Evolutionary conservation across 2,329 filamentous ascomycete species (phyloP).

Genomic region (Penicillium paneum): DNA sequence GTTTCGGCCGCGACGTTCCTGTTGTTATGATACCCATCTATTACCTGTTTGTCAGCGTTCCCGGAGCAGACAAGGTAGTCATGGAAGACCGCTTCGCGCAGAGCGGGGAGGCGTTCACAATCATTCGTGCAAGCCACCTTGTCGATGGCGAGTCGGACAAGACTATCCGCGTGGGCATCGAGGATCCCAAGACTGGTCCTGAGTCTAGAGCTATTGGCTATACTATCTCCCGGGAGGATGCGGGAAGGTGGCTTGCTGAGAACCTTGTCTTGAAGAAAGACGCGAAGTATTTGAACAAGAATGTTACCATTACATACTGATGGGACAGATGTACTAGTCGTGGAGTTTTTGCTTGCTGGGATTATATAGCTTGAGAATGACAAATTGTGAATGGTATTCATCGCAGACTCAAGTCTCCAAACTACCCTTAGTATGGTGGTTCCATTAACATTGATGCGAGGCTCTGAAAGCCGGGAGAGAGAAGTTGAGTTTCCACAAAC

Average conservation of each 20-base stretch:
- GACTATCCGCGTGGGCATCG: slow-evolving; percentile 23
- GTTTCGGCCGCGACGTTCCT: slow-evolving; percentile 32
- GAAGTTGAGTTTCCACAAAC: no score
- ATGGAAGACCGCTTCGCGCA: slow-evolving; percentile 32
- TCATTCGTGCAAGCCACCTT: slow-evolving; percentile 37
- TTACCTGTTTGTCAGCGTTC: slow-evolving; percentile 28
- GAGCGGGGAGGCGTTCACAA: slow-evolving; percentile 21
- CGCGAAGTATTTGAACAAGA: slow-evolving; percentile 1
- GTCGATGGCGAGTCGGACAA: slow-evolving; percentile 28
- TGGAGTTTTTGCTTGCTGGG: background rate
- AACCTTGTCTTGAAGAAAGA: slow-evolving; percentile 3
- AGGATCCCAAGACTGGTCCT: slow-evolving; percentile 30
- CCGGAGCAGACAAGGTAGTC: slow-evolving; percentile 38
- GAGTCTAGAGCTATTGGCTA: slow-evolving; percentile 33
- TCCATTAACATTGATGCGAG: no score
- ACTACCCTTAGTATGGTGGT: background rate
- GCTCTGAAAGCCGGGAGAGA: no score
- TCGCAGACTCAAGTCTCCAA: no score
- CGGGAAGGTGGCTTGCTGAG: slow-evolving; percentile 20
- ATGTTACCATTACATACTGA: slow-evolving; percentile 6
- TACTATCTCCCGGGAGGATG: slow-evolving; percentile 35
- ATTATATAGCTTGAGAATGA: background rate
- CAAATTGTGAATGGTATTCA: background rate
- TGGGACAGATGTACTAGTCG: background rate
- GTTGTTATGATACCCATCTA: slow-evolving; percentile 34